A percentile compares a stretch with the other conserved stretches of the same genome.
Evolutionary conservation across 768 basidiomycete genomes (phyloP).

Genomic region (Auriscalpium vulgare): DNA sequence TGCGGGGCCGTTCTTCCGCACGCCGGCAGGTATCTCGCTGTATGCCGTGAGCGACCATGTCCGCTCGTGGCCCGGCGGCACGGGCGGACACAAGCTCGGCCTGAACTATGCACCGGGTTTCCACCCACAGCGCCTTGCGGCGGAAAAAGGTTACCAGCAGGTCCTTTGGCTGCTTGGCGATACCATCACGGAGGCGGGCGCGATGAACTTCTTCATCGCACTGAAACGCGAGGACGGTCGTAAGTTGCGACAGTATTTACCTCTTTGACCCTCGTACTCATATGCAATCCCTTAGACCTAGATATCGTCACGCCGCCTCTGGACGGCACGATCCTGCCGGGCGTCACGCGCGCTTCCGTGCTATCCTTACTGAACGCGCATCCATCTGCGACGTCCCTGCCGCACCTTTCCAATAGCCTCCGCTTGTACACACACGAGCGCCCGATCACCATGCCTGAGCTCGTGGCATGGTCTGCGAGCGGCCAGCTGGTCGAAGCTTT

Average conservation of each 20-base stretch:
- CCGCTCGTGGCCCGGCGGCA: constrained; percentile 45
- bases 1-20: constrained; percentile 42
- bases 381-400: constrained; percentile 29
- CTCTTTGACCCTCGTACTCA: constrained; percentile 10
- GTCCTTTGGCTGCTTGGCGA: constrained; percentile 43
- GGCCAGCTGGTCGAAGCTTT: constrained; percentile 76
- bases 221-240: constrained; percentile 33
- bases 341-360: constrained; percentile 84
- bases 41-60: constrained; percentile 37
- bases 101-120: constrained; percentile 27
- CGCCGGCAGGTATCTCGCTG: constrained; percentile 25
- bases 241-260: constrained; percentile 6
- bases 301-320: constrained; percentile 87
- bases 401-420: constrained; percentile 36
- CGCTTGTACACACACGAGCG: constrained; percentile 35
- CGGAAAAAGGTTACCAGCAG: constrained; percentile 39
- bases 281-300: constrained; percentile 33
- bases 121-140: constrained; percentile 37
- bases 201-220: constrained; percentile 46
- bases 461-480: constrained; percentile 36
- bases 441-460: constrained; percentile 35
- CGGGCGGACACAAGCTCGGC: constrained; percentile 42
- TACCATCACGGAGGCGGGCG: constrained; percentile 27
- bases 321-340: constrained; percentile 88
- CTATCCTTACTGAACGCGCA: constrained; percentile 65